A percentile compares a stretch with the other conserved stretches of the same genome.
Conservation (phyloP, 306 rosid genomes). For the Amphicarpaea edgeworthii region DNA sequence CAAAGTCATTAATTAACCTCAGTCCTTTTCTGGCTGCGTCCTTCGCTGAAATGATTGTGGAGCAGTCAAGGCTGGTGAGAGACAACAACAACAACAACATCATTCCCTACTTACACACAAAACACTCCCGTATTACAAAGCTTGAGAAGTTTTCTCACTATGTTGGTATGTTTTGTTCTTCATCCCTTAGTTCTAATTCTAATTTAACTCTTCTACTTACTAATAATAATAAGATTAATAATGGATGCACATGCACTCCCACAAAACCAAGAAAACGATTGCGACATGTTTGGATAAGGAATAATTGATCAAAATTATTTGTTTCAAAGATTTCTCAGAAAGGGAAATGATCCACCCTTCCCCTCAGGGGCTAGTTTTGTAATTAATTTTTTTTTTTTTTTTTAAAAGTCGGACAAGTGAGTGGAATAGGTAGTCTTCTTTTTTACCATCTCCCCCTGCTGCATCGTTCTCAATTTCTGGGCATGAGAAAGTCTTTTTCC, state of each 20-base stretch:
- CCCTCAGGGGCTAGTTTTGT: too few relatives aligned
- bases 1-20: slow-evolving; percentile 26
- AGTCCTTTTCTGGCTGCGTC: slow-evolving; percentile 50
- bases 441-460: neutral
- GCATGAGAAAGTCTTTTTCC: neutral
- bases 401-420: too few relatives aligned
- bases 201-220: too few relatives aligned
- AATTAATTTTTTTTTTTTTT: too few relatives aligned
- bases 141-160: slow-evolving; percentile 77
- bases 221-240: too few relatives aligned
- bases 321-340: too few relatives aligned
- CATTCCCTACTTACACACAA: slow-evolving; percentile 51
- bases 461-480: neutral
- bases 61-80: neutral
- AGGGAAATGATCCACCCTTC: too few relatives aligned
- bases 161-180: slow-evolving; percentile 54
- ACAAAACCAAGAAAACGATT: too few relatives aligned
- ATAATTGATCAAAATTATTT: too few relatives aligned
- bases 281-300: too few relatives aligned
- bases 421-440: neutral
- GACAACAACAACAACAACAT: slow-evolving; percentile 37
- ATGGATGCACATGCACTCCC: too few relatives aligned
- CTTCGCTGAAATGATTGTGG: slow-evolving; percentile 51
- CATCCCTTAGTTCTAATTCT: too few relatives aligned
- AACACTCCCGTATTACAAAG: slow-evolving; percentile 57